Percentiles rank a stretch among this genome's conserved stretches.
Evolutionary conservation across 2,329 filamentous ascomycete species (phyloP).

Genomic region (Hymenoscyphus fraxineus): DNA sequence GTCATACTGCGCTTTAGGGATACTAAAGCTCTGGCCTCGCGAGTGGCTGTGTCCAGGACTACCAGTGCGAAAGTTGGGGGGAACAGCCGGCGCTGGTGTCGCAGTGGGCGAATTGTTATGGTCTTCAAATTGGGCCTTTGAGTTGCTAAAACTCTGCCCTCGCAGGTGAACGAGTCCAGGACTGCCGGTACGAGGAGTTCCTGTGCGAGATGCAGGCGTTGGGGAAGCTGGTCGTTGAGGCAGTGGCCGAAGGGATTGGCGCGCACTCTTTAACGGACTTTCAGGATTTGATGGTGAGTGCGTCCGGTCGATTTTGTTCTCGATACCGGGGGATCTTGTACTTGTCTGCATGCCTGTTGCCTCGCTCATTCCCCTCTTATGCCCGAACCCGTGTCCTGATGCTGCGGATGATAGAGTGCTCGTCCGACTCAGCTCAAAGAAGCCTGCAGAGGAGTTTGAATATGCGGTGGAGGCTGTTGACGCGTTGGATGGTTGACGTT

Average conservation of each 20-base stretch:
- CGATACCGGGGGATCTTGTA: slow-evolving; percentile 47
- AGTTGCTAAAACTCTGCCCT: no score
- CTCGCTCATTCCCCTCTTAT: slow-evolving; percentile 76
- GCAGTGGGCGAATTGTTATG: no score
- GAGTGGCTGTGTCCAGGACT: slow-evolving; percentile 28
- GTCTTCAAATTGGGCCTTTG: no score
- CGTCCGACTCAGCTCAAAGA: slow-evolving; percentile 55
- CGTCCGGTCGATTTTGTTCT: slow-evolving; percentile 40
- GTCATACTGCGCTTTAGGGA: slow-evolving; percentile 50
- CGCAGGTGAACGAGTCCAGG: slow-evolving; percentile 33
- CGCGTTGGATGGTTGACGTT: slow-evolving; percentile 64
- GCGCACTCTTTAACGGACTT: slow-evolving; percentile 66
- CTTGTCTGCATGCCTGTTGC: slow-evolving; percentile 54
- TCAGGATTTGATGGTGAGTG: slow-evolving; percentile 46
- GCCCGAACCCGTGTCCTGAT: slow-evolving; percentile 54
- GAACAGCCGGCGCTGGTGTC: no score
- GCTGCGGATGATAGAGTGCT: slow-evolving; percentile 70
- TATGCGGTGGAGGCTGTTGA: slow-evolving; percentile 68
- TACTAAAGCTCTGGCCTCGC: slow-evolving; percentile 57
- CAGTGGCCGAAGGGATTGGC: slow-evolving; percentile 73
- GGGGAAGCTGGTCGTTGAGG: slow-evolving; percentile 59
- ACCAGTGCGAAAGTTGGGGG: slow-evolving; percentile 24
- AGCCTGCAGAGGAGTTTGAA: slow-evolving; percentile 48
- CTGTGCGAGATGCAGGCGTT: slow-evolving; percentile 32
- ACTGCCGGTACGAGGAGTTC: slow-evolving; percentile 29